Conservation (phyloP, 31 red algal species). For the Porphyra umbilicalis region DNA sequence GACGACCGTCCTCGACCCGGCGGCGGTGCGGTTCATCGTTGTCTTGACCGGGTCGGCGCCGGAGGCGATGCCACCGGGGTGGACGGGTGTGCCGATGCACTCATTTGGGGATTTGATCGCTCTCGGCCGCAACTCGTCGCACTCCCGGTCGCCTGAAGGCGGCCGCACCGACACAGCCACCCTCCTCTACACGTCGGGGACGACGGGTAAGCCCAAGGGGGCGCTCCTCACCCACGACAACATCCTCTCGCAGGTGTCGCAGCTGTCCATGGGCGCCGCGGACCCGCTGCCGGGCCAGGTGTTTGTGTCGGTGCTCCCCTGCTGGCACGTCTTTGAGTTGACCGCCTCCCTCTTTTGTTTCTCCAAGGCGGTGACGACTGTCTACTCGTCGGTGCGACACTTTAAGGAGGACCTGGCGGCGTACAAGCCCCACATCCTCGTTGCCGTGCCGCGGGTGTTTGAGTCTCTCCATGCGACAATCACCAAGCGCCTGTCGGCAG, state of each 20-base stretch:
- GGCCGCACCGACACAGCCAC: constrained; percentile 62
- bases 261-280: constrained; percentile 33
- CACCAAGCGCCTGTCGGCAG: constrained; percentile 34
- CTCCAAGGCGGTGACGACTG: constrained; percentile 44
- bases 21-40: constrained; percentile 35
- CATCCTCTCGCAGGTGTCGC: constrained; percentile 52
- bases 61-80: background rate
- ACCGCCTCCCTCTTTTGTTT: constrained; percentile 63
- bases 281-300: constrained; percentile 65
- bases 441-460: constrained; percentile 88
- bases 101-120: constrained; percentile 36
- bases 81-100: constrained; percentile 16
- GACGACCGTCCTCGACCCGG: constrained; percentile 12
- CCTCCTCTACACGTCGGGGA: constrained; percentile 85
- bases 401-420: constrained; percentile 70
- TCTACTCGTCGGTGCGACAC: constrained; percentile 81
- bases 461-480: constrained; percentile 69
- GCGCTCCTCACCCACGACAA: constrained; percentile 82
- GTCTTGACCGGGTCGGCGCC: constrained; percentile 26
- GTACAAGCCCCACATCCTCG: constrained; percentile 66
- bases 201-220: constrained; percentile 90
- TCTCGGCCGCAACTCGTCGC: constrained; percentile 15
- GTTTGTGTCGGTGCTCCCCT: constrained; percentile 84
- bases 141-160: background rate
- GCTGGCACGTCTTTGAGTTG: constrained; percentile 94